Conservation (phyloP, 169 alveolate species). For the Plasmodium coatneyi region DNA sequence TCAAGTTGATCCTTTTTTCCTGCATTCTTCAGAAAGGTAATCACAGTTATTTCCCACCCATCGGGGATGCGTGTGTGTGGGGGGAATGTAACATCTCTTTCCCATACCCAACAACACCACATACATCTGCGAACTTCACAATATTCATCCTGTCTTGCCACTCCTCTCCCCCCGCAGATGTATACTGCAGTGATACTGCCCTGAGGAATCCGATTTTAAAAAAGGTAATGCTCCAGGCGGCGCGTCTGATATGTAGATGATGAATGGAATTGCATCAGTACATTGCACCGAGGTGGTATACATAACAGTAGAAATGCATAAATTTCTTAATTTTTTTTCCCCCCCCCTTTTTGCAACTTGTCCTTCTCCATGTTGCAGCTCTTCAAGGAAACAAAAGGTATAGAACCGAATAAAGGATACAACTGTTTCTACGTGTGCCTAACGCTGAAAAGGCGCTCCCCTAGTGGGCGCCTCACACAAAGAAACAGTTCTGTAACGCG, state of each 20-base stretch:
- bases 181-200: constrained; percentile 8
- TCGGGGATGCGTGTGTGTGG: not conserved
- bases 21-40: constrained; percentile 29
- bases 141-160: not conserved
- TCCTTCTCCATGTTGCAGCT: constrained; percentile 1
- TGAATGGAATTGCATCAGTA: not conserved
- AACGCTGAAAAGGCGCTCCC: not conserved
- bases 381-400: constrained; percentile 43
- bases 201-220: constrained; percentile 38
- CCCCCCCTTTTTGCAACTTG: not conserved
- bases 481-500: not conserved
- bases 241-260: not conserved
- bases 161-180: not conserved
- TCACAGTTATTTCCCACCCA: not conserved
- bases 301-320: not conserved
- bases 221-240: constrained; percentile 17
- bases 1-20: constrained; percentile 19
- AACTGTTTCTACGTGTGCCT: not conserved
- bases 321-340: not conserved
- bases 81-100: not conserved
- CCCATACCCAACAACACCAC: not conserved
- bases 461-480: not conserved
- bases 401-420: not conserved
- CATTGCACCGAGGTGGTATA: not conserved
- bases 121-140: not conserved